Evolutionary conservation across 306 rosid species (phyloP), one percentile per base, ranked within the genome.

Genomic region (Senna siamea): DNA sequence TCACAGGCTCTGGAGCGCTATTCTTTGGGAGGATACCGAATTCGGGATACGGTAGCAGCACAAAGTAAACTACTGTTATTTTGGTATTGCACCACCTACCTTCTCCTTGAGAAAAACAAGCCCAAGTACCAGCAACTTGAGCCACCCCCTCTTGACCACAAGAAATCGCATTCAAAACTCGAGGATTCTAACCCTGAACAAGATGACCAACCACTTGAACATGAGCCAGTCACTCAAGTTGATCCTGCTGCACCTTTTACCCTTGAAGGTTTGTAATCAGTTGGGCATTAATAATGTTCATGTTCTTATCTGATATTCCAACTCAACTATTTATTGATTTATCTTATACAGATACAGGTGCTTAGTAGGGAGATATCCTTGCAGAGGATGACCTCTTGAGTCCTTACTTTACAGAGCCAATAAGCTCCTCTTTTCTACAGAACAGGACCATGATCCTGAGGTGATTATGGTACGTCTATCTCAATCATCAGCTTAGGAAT

Each of bases 301-400:
- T 86, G 79, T 87, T 85, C 81, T 83, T 82, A 83, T 82, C 79
- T 66, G 96, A 89, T 81, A 64, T 32, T 15, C 23, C 13, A 6
- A 32, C 80, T 67, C 87, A 73, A 52, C 82, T 82, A 81, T 88
- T 88, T 83, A 84, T 83, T 88, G 58, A 81, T 85, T 78, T 81
- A 61, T 91, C 88, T 81, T 84, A 77, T 87, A 87, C 98, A 89
- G 97, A 77, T 87, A 87, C 98, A 89, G 97, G 96, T 88, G 82
- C 92, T 83, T 84, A 89, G 84, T 88, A 91, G 74, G 91, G 74
- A 82, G 93, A 86, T 82, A 72, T 67, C 69, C 80, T 68, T 84
- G 88, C 94, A 65, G 78, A 81, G 92, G 90, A 81, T 77, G 83
- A 79, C 76, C 79, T 60, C 77, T 14, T 48, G 78, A 58, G 74